Base-by-base conservation (phyloP, 2,329 filamentous ascomycete genomes). In the Ophiostoma sp. region DNA sequence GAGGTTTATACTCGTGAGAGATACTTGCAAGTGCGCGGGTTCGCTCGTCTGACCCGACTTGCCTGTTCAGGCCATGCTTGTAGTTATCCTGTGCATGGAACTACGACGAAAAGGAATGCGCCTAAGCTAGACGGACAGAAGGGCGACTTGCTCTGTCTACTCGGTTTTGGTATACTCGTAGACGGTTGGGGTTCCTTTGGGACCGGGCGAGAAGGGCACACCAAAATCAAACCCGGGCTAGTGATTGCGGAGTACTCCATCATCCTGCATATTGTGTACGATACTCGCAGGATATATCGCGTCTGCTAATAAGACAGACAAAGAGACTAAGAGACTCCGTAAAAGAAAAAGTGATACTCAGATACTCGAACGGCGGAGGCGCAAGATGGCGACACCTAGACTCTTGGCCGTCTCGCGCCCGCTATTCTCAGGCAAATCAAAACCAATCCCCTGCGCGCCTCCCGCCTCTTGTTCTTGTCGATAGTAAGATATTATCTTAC, bases 381-480 rank as follows among this genome's bases (percentile, higher is more conserved):
- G 27, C 47, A 18, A 16, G 16, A 55, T 52, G 49, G 49, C 18
- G 49, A 36, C 49, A 55, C 49, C 9, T n/a, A 27, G 27, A 27
- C n/a, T 12, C 49, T 55, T 55, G 49, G 49, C 49, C 27, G 27
- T 27, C 27, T 27, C 27, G 27, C 27, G 42, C 42, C n/a, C 55
- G n/a, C n/a, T n/a, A n/a, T n/a, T n/a, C n/a, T n/a, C n/a, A n/a
- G n/a, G n/a, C n/a, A n/a, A n/a, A n/a, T n/a, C n/a, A n/a, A 60
- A 60, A 60, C 55, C 55, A 60, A 60, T 60, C 11, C 27, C 11
- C 55, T 60, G 55, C 14, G 55, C 9, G 36, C 55, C 14, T 60
- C 55, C 55, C 55, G 27, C 38, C n/a, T 18, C 6, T 55, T 18
- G 47, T 3, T 5, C 16, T 8, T n/a, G 49, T 11, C 27, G 27